Base-by-base conservation (phyloP, 2,329 filamentous ascomycete species). In the Sporothrix curviconia region DNA sequence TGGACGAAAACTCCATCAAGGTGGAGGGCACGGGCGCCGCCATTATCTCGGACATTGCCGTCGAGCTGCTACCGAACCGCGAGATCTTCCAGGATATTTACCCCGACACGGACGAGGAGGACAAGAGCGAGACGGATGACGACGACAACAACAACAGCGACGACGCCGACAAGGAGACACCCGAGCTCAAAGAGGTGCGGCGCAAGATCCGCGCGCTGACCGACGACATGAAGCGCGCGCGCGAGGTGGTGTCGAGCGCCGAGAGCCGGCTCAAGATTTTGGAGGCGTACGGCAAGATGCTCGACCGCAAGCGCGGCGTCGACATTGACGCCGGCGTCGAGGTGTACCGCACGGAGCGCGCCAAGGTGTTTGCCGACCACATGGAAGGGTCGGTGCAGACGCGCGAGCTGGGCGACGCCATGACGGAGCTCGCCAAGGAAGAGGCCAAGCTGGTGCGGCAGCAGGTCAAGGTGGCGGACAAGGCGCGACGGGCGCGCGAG, bases 1-100 rank as follows among this genome's bases (percentile, higher is more conserved):
- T 78, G 8, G 77, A 83, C 63, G 73, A 79, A 64, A 73, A 80
- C 62, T 81, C 78, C 9, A 79, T 85, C 69, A 82, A 82, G 62
- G 76, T 85, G 34, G 80, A 84, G 63, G 81, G 81, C 46, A 76
- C 75, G 53, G 80, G 81, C n/a, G 66, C 75, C 0, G 82, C 80
- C 8, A 78, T 78, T 52, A 81, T 85, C 64, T 80, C 78, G 11
- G 83, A 88, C 64, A 84, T 87, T 60, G 76, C 79, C 9, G 77
- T 86, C 40, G 78, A 85, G 59, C 71, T 80, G 7, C 70, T 85
- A 9, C 76, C 77, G 2, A 83, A 84, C 61, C 72, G 70, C 15
- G 78, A 83, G 28, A 70, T 73, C 25, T 83, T 81, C 56, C 68
- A 80, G 47, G 79, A 84, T 28, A 65, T 80, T 15, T 81, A 82